Base-by-base conservation (phyloP, 257 asterid genomes). In the Petrea volubilis region DNA sequence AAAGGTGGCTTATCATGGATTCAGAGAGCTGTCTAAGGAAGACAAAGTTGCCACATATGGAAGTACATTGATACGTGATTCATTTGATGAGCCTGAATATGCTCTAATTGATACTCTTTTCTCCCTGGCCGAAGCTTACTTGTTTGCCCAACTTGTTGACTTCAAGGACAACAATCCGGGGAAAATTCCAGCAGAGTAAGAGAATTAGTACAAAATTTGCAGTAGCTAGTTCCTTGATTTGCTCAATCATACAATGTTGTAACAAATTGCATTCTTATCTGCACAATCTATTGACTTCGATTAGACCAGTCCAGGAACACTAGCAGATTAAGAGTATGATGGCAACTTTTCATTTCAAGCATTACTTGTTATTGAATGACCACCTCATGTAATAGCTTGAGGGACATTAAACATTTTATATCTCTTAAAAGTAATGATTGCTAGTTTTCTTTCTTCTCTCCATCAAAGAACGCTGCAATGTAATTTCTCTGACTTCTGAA, bases 1-100 rank as follows among this genome's bases (percentile, higher is more conserved):
- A 25, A 95, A 95, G 79, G 95, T 95, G 79, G 97, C 98, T 67
- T 92, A 92, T 81, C 99, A 92, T 84, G 99, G 98, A 71, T 92
- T 90, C 72, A 81, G 74, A 76, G 98, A 92, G 77, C 76, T 95
- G 83, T 82, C 94, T 1, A 95, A 95, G 81, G 97, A 95, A 81
- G 97, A 88, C 25, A 95, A 92, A 88, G 98, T 87, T 49, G 87
- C 96, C 47, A 68, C 96, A 9, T 95, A 95, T 55, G 98, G 97
- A 46, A 95, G 80, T 78, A 82, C 86, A 74, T 84, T 95, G 78
- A 80, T 80, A 51, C 93, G 96, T 33, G 93, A 95, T 63, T 74
- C 99, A 61, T 92, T 92, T 82, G 97, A 92, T 77, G 97, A 88
- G 74, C 99, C 98, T 61, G 97, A 88, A 64, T 95, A 92, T 81